Base-by-base conservation (phyloP, 176 grass and related monocot genomes). In the Zoysia japonica region DNA sequence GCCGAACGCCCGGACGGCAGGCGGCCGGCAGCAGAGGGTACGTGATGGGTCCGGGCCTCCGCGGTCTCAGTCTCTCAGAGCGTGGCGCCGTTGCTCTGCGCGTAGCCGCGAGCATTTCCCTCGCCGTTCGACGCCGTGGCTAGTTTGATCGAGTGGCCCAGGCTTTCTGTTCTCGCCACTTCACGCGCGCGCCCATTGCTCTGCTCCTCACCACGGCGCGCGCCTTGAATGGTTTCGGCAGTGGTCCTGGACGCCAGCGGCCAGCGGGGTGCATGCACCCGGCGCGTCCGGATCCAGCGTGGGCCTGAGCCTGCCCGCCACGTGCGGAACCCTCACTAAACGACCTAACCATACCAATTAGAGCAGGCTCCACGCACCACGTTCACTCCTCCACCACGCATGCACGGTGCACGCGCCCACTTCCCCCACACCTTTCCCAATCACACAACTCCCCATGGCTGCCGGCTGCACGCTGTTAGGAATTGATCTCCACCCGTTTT, bases 171-270 rank as follows among this genome's bases (percentile, higher is more conserved):
- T 19, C 2, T 9, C 11, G 55, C 41, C 72, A 51, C 3, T 16
- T 50, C 28, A 35, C 38, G 61, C 50, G 7, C 13, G 64, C 16
- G 3, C 28, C 47, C 8, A 3, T 28, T 52, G 53, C 2, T 53
- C 72, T 12, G 47, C 12, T 39, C 42, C 49, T 45, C 64, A 48
- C 63, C 47, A n/a, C 46, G 46, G 41, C 28, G 0, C 28, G 41
- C 74, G 61, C 47, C 47, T 43, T 79, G 65, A 79, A 56, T 79
- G 77, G 44, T 55, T 55, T 44, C 17, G 63, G 11, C 63, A 36
- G 63, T 54, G 77, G 67, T 36, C 77, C 50, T 6, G 47, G 17
- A 9, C 67, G 54, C 77, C 50, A 11, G 61, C 1, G 4, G n/a
- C 39, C 72, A 28, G 55, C 55, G 9, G 61, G 47, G 77, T 69